A percentile compares a stretch with the other conserved stretches of the same genome.
Evolutionary conservation across 331 rosid species (phyloP).

Genomic region (Quercus phellos): DNA sequence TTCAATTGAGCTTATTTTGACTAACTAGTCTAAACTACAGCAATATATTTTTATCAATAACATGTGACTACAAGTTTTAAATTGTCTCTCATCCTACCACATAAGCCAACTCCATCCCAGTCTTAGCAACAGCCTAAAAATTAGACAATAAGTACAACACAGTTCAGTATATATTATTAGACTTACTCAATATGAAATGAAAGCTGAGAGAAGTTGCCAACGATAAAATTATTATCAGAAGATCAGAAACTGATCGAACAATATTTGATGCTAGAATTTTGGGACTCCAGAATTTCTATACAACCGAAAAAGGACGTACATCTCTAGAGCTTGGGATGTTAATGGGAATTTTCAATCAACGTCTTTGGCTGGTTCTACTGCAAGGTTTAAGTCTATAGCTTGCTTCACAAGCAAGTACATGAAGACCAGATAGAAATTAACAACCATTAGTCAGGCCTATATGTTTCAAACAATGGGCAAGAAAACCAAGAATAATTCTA

Average conservation of each 20-base stretch:
- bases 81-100: too few species aligned
- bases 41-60: too few species aligned
- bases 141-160: too few species aligned
- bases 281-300: background rate
- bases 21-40: too few species aligned
- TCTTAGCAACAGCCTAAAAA: too few species aligned
- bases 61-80: too few species aligned
- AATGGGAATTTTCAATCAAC: slow-evolving; percentile 58
- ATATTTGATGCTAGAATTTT: background rate
- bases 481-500: background rate
- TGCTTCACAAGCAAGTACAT: slow-evolving; percentile 14
- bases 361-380: slow-evolving; percentile 64
- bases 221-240: too few species aligned
- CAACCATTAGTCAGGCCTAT: background rate
- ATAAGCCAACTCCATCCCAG: too few species aligned
- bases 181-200: too few species aligned
- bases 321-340: slow-evolving; percentile 64
- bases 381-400: slow-evolving; percentile 80
- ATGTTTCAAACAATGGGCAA: background rate
- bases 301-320: slow-evolving; percentile 36
- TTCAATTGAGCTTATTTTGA: too few species aligned
- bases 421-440: background rate
- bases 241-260: background rate
- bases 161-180: too few species aligned
- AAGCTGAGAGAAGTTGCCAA: too few species aligned